Evolutionary conservation across 2,329 filamentous ascomycete species (phyloP).

Genomic region (Dactylellina drechsleri): DNA sequence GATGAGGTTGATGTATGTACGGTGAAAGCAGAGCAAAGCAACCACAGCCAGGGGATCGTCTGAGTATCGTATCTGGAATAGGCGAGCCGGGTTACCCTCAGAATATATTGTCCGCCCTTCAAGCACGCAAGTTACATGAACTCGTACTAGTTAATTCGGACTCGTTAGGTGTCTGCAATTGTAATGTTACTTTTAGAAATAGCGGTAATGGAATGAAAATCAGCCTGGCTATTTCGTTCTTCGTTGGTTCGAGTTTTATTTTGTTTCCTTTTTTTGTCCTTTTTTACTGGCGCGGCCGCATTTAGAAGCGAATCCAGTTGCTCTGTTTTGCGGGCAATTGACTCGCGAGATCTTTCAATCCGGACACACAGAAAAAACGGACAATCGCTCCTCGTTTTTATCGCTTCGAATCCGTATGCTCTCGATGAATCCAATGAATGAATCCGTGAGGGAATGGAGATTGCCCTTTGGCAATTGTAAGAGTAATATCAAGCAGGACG

Average conservation of each 20-base stretch:
- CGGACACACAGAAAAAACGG: background rate
- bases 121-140: no score
- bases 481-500: constrained; percentile 2
- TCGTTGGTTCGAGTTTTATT: background rate
- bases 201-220: constrained; percentile 27
- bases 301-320: background rate
- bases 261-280: no score
- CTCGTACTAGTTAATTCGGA: no score
- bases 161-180: no score
- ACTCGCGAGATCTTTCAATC: constrained; percentile 17
- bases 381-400: no score
- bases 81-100: constrained; percentile 46
- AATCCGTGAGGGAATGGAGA: constrained; percentile 38
- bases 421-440: background rate
- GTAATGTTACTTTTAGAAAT: no score
- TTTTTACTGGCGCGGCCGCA: no score
- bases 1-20: constrained; percentile 13
- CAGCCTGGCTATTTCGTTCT: background rate
- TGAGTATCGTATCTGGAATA: constrained; percentile 31
- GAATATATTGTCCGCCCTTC: no score
- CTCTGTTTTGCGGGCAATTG: constrained; percentile 8
- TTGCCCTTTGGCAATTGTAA: constrained; percentile 2
- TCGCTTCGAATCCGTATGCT: no score
- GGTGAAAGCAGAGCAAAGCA: constrained; percentile 20
- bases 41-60: constrained; percentile 42